These are phyloP conservation scores for Rhizopogon roseolus DNA, from an alignment of 768 basidiomycete species.

Conservation along the genomic window DNA sequence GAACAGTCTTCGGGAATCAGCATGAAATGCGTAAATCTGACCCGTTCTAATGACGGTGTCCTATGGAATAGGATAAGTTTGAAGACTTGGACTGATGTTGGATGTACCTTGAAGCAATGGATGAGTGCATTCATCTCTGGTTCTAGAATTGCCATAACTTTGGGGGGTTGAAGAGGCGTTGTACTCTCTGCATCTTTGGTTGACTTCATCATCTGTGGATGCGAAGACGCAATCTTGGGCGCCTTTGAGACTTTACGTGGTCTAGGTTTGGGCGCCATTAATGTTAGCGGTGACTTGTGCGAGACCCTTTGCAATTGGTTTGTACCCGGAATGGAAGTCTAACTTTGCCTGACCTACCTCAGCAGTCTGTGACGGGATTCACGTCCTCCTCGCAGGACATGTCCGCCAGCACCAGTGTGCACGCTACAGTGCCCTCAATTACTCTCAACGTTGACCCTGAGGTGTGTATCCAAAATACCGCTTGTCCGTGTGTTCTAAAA, in stretches of 20 bases:
- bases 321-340: slow-evolving; percentile 21
- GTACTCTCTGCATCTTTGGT: slow-evolving; percentile 24
- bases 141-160: slow-evolving; percentile 43
- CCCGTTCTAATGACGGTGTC: slow-evolving; percentile 67
- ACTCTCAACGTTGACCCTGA: background rate
- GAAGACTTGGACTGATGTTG: background rate
- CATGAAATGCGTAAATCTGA: slow-evolving; percentile 66
- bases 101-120: slow-evolving; percentile 51
- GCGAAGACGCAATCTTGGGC: slow-evolving; percentile 13
- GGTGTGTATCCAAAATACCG: background rate
- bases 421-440: slow-evolving; percentile 11
- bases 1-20: slow-evolving; percentile 61
- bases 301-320: no score
- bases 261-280: slow-evolving; percentile 43
- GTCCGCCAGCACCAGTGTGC: slow-evolving; percentile 11
- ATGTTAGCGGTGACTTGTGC: background rate
- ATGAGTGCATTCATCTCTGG: slow-evolving; percentile 60
- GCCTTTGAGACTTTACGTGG: slow-evolving; percentile 26
- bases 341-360: background rate
- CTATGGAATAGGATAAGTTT: slow-evolving; percentile 22
- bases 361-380: no score
- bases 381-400: slow-evolving; percentile 7
- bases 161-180: slow-evolving; percentile 11
- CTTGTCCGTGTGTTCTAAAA: background rate
- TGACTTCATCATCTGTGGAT: slow-evolving; percentile 4